Evolutionary conservation across 139 green algal species (phyloP).

Genomic region (Parachlorella kessleri): DNA sequence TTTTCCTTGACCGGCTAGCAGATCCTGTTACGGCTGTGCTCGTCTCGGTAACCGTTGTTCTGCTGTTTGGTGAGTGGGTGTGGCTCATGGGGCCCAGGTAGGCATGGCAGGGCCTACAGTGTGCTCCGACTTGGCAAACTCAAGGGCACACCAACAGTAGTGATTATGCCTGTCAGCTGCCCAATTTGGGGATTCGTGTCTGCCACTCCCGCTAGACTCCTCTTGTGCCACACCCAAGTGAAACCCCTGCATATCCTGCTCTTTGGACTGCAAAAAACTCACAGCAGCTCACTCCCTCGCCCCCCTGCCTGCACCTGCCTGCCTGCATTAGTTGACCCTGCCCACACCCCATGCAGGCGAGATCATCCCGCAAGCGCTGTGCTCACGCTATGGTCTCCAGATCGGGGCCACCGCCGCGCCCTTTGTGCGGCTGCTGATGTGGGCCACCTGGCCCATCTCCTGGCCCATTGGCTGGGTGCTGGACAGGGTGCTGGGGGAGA

Average conservation of each 20-base stretch:
- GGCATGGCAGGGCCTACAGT: too few relatives aligned
- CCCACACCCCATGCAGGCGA: slow-evolving; percentile 35
- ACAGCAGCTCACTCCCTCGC: too few relatives aligned
- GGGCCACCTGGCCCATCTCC: slow-evolving; percentile 44
- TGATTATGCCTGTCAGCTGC: too few relatives aligned
- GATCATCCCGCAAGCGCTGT: slow-evolving; percentile 74
- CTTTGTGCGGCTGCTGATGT: slow-evolving; percentile 82
- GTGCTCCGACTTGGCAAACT: too few relatives aligned
- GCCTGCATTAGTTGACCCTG: not conserved
- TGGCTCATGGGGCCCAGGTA: too few relatives aligned
- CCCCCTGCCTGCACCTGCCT: not conserved
- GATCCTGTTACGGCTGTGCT: slow-evolving; percentile 60
- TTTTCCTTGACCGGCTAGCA: slow-evolving; percentile 71
- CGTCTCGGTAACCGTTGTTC: slow-evolving; percentile 61
- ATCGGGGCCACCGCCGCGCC: slow-evolving; percentile 82
- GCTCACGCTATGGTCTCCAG: slow-evolving; percentile 82
- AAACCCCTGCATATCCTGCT: too few relatives aligned
- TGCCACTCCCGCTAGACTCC: too few relatives aligned
- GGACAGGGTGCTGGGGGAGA: slow-evolving; percentile 76
- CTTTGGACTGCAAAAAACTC: too few relatives aligned
- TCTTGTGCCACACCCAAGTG: too few relatives aligned
- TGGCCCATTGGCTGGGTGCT: slow-evolving; percentile 85
- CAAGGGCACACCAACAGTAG: too few relatives aligned
- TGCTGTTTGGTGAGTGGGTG: slow-evolving; percentile 74
- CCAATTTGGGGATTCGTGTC: too few relatives aligned